Evolutionary conservation across 768 basidiomycete species (phyloP), one percentile per base, ranked within the genome.

Genomic region (Exidia glandulosa): DNA sequence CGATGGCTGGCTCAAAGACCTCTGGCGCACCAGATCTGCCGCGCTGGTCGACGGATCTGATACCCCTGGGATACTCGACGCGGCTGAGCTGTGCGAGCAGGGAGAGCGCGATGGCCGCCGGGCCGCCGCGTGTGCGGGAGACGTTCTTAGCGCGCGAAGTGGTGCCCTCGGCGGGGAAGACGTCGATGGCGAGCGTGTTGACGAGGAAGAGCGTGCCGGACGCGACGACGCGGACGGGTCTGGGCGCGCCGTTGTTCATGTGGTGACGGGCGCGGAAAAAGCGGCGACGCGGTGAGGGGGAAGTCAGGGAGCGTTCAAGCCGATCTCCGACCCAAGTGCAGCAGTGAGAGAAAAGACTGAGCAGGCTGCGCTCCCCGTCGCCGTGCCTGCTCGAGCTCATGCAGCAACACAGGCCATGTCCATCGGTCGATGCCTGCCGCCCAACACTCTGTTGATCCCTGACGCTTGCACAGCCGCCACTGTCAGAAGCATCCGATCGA

Each of bases 161-260:
- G 6, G 79, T 77, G 12, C 77, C 75, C 1, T 84, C 82, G 13
- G 70, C 68, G 1, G 88, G 87, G 61, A 87, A 80, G 14, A 76
- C 68, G 25, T 82, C 81, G 3, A 92, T 66, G 37, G 76, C 75
- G 56, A 93, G 79, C 0, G 83, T 85, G 69, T 90, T 84, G 4
- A 87, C 88, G 48, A 87, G 71, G 68, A 92, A 92, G 41, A 93
- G 79, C 10, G 90, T 88, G 14, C 90, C 90, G 13, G 85, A 84
- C 2, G 87, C 87, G 41, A 92, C 80, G 29, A 92, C 82, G 48
- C 88, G 85, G 23, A 45, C 47, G 48, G 41, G 23, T 23, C 50
- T 45, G 41, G 16, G 12, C 41, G 19, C 41, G 41, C 41, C 41
- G 41, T 45, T 37, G 36, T 37, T 37, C 36, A 37, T 37, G 19